Percentiles rank a stretch among this genome's conserved stretches.
These are phyloP conservation scores for Exsudoporus frostii DNA, from an alignment of 768 basidiomycete genomes.

Conservation along the genomic window DNA sequence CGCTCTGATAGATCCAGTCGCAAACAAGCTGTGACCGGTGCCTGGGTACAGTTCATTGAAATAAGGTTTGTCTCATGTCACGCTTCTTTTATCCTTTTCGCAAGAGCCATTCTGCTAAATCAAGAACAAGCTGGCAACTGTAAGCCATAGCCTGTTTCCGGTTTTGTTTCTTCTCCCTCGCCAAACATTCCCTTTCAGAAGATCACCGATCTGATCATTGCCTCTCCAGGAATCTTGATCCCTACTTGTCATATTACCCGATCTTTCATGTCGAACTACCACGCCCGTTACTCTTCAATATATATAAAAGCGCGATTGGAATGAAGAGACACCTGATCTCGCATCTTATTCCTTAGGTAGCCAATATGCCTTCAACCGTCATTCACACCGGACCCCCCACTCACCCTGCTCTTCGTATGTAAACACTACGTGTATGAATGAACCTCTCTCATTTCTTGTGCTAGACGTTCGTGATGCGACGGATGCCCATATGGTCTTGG, in stretches of 20 bases:
- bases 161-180: slow-evolving; percentile 17
- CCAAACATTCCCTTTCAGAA: slow-evolving; percentile 15
- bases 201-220: slow-evolving; percentile 21
- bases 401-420: slow-evolving; percentile 32
- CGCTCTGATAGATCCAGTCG: slow-evolving; percentile 6
- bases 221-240: slow-evolving; percentile 11
- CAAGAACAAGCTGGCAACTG: slow-evolving; percentile 15
- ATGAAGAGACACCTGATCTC: slow-evolving; percentile 5
- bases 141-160: slow-evolving; percentile 8
- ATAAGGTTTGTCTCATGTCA: slow-evolving; percentile 33
- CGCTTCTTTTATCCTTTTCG: slow-evolving; percentile 26
- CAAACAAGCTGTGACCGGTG: slow-evolving; percentile 13
- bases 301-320: slow-evolving; percentile 24
- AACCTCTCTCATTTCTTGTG: neutral
- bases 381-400: slow-evolving; percentile 26
- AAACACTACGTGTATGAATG: neutral
- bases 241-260: slow-evolving; percentile 16
- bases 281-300: slow-evolving; percentile 13
- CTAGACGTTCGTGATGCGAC: slow-evolving; percentile 76
- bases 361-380: slow-evolving; percentile 15
- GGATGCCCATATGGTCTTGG: slow-evolving; percentile 73
- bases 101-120: slow-evolving; percentile 22
- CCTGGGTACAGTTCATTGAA: slow-evolving; percentile 22
- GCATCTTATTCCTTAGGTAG: slow-evolving; percentile 1
- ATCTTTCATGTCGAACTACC: slow-evolving; percentile 13